Conservation (phyloP, 75 land plant species). For the Selaginella moellendorffii region DNA sequence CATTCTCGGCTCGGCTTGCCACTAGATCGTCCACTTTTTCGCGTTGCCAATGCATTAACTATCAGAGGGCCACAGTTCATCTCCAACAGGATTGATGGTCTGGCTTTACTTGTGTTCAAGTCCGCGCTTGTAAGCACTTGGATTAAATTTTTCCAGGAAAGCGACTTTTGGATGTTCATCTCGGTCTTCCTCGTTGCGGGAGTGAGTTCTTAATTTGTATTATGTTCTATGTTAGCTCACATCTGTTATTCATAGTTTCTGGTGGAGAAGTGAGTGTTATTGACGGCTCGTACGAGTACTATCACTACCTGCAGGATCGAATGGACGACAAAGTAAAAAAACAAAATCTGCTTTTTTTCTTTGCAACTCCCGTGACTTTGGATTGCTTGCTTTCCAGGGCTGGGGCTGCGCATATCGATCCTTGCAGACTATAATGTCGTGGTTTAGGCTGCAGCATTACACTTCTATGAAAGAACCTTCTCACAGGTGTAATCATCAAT, state of each 20-base stretch:
- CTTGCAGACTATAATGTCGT: slow-evolving; percentile 79
- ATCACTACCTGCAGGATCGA: slow-evolving; percentile 92
- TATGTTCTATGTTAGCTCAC: background rate
- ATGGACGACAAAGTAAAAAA: slow-evolving; percentile 81
- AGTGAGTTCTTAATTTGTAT: background rate
- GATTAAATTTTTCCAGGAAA: slow-evolving; percentile 1
- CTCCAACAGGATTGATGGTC: background rate
- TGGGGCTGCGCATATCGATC: slow-evolving; percentile 99
- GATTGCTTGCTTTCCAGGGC: slow-evolving; percentile 37
- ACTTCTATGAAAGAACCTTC: slow-evolving; percentile 67
- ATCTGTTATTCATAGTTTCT: slow-evolving; percentile 38
- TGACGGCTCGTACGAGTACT: slow-evolving; percentile 85
- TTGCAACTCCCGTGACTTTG: background rate
- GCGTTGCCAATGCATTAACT: slow-evolving; percentile 64
- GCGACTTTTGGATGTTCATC: slow-evolving; percentile 1
- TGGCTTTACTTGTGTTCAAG: slow-evolving; percentile 2
- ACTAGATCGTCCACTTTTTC: slow-evolving; percentile 76
- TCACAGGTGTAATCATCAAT: slow-evolving; percentile 31
- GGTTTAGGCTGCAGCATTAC: slow-evolving; percentile 90
- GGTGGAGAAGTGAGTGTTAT: slow-evolving; percentile 55
- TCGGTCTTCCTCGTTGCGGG: slow-evolving; percentile 10
- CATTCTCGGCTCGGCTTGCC: slow-evolving; percentile 68
- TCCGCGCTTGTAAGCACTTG: background rate
- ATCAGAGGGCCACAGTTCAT: slow-evolving; percentile 13
- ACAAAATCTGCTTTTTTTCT: slow-evolving; percentile 22